phyloP scores from a whole-genome alignment of 2,329 filamentous ascomycete genomes.

The Mariannaea sp. region DNA sequence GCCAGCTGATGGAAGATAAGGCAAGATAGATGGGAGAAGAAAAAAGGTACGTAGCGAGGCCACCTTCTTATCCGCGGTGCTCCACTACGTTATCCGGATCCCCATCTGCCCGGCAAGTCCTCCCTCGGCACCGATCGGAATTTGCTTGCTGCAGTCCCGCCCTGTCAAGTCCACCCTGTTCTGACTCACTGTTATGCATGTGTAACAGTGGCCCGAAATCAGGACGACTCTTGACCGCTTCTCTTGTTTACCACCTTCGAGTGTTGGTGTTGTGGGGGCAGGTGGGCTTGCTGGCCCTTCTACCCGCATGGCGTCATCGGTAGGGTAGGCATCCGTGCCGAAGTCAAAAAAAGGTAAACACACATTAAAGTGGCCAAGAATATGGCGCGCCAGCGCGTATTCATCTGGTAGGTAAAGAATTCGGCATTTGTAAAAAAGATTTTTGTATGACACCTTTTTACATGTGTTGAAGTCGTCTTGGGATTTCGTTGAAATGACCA shows the following conservation, averaged over 20 bases:
- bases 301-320: constrained; percentile 16
- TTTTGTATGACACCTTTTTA: not conserved
- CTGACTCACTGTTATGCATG: constrained; percentile 13
- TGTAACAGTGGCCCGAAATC: not conserved
- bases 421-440: not conserved
- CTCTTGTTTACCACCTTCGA: constrained; percentile 2
- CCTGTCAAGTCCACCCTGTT: not conserved
- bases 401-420: not conserved
- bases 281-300: not conserved
- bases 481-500: not conserved
- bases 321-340: constrained; percentile 3
- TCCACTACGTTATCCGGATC: constrained; percentile 13
- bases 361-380: constrained; percentile 9
- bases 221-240: constrained; percentile 8
- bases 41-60: not conserved
- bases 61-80: constrained; percentile 14
- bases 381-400: constrained; percentile 17
- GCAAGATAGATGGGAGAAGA: too few species aligned
- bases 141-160: constrained; percentile 12
- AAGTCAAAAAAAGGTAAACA: constrained; percentile 3
- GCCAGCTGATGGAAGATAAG: too few species aligned
- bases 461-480: constrained; percentile 1
- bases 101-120: constrained; percentile 22
- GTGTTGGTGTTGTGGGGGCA: constrained; percentile 11
- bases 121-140: constrained; percentile 28